Percentiles rank a stretch among this genome's conserved stretches.
phyloP scores from a whole-genome alignment of 1,284 basidiomycete species.

The Cutaneotrichosporon spelunceum region DNA sequence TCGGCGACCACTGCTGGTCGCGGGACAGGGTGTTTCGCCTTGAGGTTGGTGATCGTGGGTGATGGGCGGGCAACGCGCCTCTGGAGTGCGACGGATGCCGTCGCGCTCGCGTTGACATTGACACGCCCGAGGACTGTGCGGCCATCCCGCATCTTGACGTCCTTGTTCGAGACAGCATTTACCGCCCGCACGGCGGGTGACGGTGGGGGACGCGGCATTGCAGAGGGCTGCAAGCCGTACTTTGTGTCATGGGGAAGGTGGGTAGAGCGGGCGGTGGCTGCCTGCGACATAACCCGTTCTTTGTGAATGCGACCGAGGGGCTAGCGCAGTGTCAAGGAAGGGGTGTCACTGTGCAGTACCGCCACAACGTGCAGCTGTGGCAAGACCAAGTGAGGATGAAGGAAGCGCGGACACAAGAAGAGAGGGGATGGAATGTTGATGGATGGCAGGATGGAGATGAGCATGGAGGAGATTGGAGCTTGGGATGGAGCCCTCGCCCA shows the following conservation, averaged over 20 bases:
- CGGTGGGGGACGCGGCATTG: conserved; percentile 15
- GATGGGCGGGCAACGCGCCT: conserved; percentile 8
- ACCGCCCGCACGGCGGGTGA: not conserved
- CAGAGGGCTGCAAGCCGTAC: conserved; percentile 12
- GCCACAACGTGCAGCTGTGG: not conserved
- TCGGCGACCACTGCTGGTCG: conserved; percentile 27
- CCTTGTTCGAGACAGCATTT: not conserved
- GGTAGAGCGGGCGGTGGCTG: conserved; percentile 12
- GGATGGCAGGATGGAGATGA: not conserved
- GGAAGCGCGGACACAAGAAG: not conserved
- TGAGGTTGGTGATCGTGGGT: not conserved
- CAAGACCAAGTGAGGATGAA: not conserved
- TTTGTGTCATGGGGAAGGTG: not conserved
- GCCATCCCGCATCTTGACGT: not conserved
- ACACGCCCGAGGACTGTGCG: conserved; percentile 23
- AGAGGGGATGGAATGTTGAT: not conserved
- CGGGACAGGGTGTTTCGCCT: conserved; percentile 19
- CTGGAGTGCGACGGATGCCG: not conserved
- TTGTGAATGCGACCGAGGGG: not conserved
- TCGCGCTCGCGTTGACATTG: conserved; percentile 17
- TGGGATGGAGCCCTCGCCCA: not conserved
- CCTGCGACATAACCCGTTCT: conserved; percentile 23
- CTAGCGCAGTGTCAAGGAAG: not conserved
- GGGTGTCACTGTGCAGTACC: not conserved
- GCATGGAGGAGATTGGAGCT: not conserved